These are phyloP conservation scores for Trametes cinnabarina DNA, from an alignment of 768 basidiomycete species.

Conservation along the genomic window DNA sequence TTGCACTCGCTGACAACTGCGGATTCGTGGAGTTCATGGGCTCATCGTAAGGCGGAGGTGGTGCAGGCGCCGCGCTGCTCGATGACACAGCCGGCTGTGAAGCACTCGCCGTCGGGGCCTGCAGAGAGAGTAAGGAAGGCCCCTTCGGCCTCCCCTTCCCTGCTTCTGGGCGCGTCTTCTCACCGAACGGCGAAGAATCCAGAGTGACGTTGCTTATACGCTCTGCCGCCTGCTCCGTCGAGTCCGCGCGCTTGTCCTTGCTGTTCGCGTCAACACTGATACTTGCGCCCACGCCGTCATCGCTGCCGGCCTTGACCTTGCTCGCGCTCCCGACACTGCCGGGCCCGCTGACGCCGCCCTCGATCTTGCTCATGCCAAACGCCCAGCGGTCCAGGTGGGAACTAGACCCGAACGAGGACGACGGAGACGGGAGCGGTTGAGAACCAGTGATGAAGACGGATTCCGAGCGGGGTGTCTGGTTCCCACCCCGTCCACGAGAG, in stretches of 20 bases:
- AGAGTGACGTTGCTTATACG: constrained; percentile 49
- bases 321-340: constrained; percentile 31
- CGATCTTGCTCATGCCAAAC: constrained; percentile 93
- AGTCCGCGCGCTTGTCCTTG: constrained; percentile 31
- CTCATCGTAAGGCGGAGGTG: constrained; percentile 25
- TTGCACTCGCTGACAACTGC: constrained; percentile 24
- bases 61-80: constrained; percentile 12
- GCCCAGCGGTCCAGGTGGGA: constrained; percentile 81
- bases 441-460: constrained; percentile 85
- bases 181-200: constrained; percentile 38
- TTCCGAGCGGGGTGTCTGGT: constrained; percentile 90
- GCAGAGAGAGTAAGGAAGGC: constrained; percentile 74
- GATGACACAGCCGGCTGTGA: constrained; percentile 18
- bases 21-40: constrained; percentile 15
- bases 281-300: constrained; percentile 4
- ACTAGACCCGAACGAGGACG: constrained; percentile 64
- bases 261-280: constrained; percentile 23
- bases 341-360: constrained; percentile 38
- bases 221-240: constrained; percentile 47
- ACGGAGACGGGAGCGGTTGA: constrained; percentile 88
- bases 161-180: constrained; percentile 36
- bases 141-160: constrained; percentile 41
- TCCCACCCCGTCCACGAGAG: constrained; percentile 89
- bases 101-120: constrained; percentile 41
- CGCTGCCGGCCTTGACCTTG: constrained; percentile 27